Base-by-base conservation (phyloP, 2,329 filamentous ascomycete species). In the Fusarium sarcochroum region DNA sequence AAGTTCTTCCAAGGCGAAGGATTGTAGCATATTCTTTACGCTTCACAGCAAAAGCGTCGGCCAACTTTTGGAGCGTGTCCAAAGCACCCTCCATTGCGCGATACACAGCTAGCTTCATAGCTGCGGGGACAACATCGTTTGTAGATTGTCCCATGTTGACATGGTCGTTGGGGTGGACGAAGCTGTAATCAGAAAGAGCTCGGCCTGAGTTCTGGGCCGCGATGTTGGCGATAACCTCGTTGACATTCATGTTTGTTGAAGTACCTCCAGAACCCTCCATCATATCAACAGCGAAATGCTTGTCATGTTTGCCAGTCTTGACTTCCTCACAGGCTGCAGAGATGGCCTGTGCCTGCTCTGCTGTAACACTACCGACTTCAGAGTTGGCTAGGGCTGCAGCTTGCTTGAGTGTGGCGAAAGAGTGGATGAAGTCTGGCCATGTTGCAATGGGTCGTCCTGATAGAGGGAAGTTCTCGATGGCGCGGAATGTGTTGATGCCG, bases 191-290 rank as follows among this genome's bases (percentile, higher is more conserved):
- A 0, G 53, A 57, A 9, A 53, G 53, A 25, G 46, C 27, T 3
- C 53, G 46, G 1, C 53, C 53, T 4, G 53, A 57, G 27, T 57
- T 57, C 14, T 42, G 53, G 6, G 53, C 53, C 5, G 25, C 53
- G 2, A 57, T 53, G 11, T 57, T 57, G 53, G 53, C 53, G n/a
- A 57, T 57, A 6, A 57, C 53, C 18, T 57, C 53, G 15, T 57
- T 57, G 27, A 57, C 53, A 7, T 57, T 57, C 53, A 57, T 57
- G 10, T 57, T 57, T 11, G 53, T 57, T 5, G 53, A 57, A 27
- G 53, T 57, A 4, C 53, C 53, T 7, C 53, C 53, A 21, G 53
- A 57, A 0, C 53, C 53, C 20, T 57, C 53, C 53, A 57, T 57
- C 53, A 57, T 57, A 11, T 57, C 53, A 11, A 57, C 53, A 15